Evolutionary conservation across 306 rosid species (phyloP).

Genomic region (Leucaena leucocephala): DNA sequence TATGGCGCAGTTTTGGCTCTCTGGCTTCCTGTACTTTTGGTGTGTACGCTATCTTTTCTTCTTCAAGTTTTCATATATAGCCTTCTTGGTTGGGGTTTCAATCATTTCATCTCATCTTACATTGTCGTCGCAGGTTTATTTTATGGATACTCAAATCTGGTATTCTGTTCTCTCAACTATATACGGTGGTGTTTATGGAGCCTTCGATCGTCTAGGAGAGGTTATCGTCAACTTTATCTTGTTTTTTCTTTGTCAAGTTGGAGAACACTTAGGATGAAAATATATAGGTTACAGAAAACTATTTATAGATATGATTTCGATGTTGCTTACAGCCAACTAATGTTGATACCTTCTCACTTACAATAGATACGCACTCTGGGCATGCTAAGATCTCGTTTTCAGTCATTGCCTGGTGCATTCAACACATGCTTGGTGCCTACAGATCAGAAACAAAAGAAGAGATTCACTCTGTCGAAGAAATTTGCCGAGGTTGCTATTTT

Average conservation of each 20-base stretch:
- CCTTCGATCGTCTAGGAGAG: conserved; percentile 98
- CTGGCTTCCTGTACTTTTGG: conserved; percentile 85
- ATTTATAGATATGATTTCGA: too few species aligned
- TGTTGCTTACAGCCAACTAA: too few species aligned
- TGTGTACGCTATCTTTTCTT: conserved; percentile 43
- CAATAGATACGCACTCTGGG: conserved; percentile 83
- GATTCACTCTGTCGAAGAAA: conserved; percentile 74
- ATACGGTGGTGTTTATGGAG: conserved; percentile 88
- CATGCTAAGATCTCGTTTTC: conserved; percentile 94
- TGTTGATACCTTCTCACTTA: too few species aligned
- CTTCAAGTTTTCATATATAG: conserved; percentile 34
- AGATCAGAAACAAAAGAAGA: conserved; percentile 65
- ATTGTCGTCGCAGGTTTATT: conserved; percentile 71
- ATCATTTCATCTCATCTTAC: conserved; percentile 32
- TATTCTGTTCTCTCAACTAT: conserved; percentile 82
- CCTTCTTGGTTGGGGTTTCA: conserved; percentile 28
- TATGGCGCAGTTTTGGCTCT: conserved; percentile 77
- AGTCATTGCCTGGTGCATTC: conserved; percentile 90
- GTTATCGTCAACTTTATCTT: conserved; percentile 42
- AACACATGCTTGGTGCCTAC: conserved; percentile 90
- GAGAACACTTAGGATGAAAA: too few species aligned
- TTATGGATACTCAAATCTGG: conserved; percentile 98
- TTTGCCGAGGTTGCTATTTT: conserved; percentile 73
- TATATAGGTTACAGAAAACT: too few species aligned
- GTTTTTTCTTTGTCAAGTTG: conserved; percentile 1